Percentiles rank a stretch among this genome's conserved stretches.
Evolutionary conservation across 345 rosid species (phyloP).

Genomic region (Dimocarpus longan): DNA sequence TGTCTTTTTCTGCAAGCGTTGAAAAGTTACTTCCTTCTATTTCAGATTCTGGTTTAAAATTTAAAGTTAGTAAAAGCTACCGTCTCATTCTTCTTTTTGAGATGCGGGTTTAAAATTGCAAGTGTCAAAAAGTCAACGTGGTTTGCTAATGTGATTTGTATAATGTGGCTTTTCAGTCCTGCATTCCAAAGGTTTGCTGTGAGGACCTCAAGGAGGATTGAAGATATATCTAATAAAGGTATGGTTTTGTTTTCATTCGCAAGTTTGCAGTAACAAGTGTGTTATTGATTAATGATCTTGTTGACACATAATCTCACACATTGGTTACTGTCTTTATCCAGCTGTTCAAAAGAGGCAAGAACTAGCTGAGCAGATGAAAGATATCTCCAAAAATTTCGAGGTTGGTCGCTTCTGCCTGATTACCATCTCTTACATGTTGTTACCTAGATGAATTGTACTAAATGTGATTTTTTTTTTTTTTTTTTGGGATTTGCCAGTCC

Average conservation of each 20-base stretch:
- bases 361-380: slow-evolving; percentile 60
- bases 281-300: neutral
- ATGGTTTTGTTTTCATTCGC: neutral
- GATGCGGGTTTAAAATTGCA: neutral
- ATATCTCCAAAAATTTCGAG: slow-evolving; percentile 50
- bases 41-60: too few relatives aligned
- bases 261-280: neutral
- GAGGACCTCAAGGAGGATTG: slow-evolving; percentile 71
- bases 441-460: neutral
- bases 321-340: slow-evolving; percentile 19
- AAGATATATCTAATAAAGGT: slow-evolving; percentile 64
- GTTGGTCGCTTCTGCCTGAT: slow-evolving; percentile 17
- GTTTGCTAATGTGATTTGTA: neutral
- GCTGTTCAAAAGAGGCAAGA: slow-evolving; percentile 60
- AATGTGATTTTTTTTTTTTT: neutral
- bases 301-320: neutral
- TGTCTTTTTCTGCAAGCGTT: too few relatives aligned
- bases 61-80: too few relatives aligned
- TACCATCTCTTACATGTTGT: neutral
- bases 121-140: neutral
- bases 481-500: slow-evolving; percentile 24
- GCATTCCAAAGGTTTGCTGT: slow-evolving; percentile 93
- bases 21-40: too few relatives aligned
- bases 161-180: slow-evolving; percentile 43
- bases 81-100: too few relatives aligned